phyloP scores from a whole-genome alignment of 2,329 filamentous ascomycete genomes.

The Cladophialophora immunda region DNA sequence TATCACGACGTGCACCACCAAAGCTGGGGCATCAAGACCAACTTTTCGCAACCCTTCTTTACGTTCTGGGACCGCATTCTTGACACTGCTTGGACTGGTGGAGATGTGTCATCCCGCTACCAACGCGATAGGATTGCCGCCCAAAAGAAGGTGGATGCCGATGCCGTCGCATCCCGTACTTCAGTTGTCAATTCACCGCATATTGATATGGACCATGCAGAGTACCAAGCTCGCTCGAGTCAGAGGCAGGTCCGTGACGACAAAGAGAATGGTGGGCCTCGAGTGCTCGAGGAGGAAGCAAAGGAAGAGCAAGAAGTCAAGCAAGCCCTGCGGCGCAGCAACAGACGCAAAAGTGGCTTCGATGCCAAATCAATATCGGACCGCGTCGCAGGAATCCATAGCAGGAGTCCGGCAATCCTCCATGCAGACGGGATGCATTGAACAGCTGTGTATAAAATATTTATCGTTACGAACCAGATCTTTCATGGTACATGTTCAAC shows the following conservation, averaged over 20 bases:
- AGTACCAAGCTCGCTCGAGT: constrained; percentile 49
- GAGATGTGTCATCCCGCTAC: constrained; percentile 67
- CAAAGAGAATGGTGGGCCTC: constrained; percentile 46
- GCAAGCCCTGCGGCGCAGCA: constrained; percentile 36
- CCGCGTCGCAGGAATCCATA: constrained; percentile 42
- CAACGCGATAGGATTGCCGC: constrained; percentile 64
- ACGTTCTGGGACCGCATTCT: constrained; percentile 91
- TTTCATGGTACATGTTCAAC: constrained; percentile 5
- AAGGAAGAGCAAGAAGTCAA: constrained; percentile 50
- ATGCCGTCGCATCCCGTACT: constrained; percentile 47
- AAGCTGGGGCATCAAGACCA: constrained; percentile 93
- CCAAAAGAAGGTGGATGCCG: constrained; percentile 64
- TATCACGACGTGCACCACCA: constrained; percentile 99
- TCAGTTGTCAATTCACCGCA: constrained; percentile 42
- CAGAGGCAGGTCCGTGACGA: constrained; percentile 54
- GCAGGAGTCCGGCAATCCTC: constrained; percentile 41
- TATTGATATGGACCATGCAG: constrained; percentile 44
- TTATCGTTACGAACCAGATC: constrained; percentile 9
- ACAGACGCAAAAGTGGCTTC: constrained; percentile 43
- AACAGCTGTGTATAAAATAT: constrained; percentile 19
- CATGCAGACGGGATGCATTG: constrained; percentile 40
- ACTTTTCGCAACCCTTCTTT: constrained; percentile 68
- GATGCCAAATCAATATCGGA: constrained; percentile 44
- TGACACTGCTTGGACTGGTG: constrained; percentile 83
- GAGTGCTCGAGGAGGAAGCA: constrained; percentile 50